phyloP scores from a whole-genome alignment of 2,329 filamentous ascomycete genomes.

The Clonostachys solani region DNA sequence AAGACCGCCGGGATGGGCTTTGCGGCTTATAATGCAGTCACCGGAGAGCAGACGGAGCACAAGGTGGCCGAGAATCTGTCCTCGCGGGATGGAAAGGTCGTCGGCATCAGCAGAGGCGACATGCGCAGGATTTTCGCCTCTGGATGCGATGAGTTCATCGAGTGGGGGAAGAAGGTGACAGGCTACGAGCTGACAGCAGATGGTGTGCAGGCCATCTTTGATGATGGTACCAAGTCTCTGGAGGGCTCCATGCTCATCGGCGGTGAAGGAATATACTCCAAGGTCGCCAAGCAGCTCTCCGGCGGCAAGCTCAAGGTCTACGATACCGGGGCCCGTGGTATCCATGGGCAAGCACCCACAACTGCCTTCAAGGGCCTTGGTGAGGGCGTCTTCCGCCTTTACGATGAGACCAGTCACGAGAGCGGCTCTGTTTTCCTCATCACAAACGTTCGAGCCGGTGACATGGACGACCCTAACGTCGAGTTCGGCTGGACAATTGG shows the following conservation, averaged over 20 bases:
- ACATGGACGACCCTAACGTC: conserved; percentile 52
- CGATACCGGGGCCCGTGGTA: conserved; percentile 59
- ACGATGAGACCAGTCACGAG: conserved; percentile 38
- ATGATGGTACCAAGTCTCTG: conserved; percentile 52
- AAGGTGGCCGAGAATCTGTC: conserved; percentile 24
- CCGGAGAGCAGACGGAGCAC: conserved; percentile 35
- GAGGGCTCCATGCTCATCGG: conserved; percentile 57
- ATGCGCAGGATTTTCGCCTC: conserved; percentile 56
- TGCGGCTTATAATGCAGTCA: conserved; percentile 44
- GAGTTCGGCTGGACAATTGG: conserved; percentile 63
- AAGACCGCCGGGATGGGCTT: conserved; percentile 56
- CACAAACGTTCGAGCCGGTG: conserved; percentile 57
- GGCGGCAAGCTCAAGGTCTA: conserved; percentile 54
- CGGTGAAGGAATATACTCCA: conserved; percentile 60
- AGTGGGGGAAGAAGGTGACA: conserved; percentile 51
- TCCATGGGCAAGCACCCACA: conserved; percentile 61
- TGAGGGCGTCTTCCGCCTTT: conserved; percentile 57
- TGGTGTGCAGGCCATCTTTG: conserved; percentile 54
- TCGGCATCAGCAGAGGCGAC: conserved; percentile 59
- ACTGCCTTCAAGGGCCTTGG: conserved; percentile 57
- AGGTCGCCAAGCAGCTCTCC: conserved; percentile 55
- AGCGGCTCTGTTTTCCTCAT: conserved; percentile 48
- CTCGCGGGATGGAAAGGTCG: conserved; percentile 52
- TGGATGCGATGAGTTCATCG: conserved; percentile 49
- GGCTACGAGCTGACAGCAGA: conserved; percentile 51